phyloP scores from a whole-genome alignment of 2,329 filamentous ascomycete species.

The Fusarium paranaense region DNA sequence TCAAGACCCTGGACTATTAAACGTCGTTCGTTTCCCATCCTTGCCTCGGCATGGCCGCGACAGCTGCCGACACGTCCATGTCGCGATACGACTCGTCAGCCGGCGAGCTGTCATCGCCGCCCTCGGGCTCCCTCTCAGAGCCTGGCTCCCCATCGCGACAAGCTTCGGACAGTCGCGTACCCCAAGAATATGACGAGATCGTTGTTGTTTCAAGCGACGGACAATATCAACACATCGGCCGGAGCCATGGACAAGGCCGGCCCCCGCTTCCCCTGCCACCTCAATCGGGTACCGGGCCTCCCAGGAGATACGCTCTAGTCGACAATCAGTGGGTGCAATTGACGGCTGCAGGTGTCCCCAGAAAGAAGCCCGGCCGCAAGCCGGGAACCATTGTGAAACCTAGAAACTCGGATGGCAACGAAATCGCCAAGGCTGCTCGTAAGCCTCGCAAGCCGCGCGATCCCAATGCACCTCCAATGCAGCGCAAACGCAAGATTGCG shows the following conservation, averaged over 20 bases:
- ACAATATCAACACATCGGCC: slow-evolving; percentile 39
- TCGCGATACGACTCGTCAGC: slow-evolving; percentile 60
- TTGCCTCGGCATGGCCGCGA: slow-evolving; percentile 42
- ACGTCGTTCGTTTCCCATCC: slow-evolving; percentile 12
- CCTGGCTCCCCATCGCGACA: slow-evolving; percentile 58
- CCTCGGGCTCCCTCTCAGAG: slow-evolving; percentile 63
- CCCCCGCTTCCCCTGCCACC: slow-evolving; percentile 39
- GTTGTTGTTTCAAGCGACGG: slow-evolving; percentile 55
- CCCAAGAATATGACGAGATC: slow-evolving; percentile 61
- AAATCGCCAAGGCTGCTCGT: slow-evolving; percentile 58
- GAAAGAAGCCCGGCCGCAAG: slow-evolving; percentile 75
- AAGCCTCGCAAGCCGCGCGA: slow-evolving; percentile 69
- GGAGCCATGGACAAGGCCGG: slow-evolving; percentile 29
- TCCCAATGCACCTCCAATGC: slow-evolving; percentile 66
- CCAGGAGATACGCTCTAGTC: slow-evolving; percentile 50
- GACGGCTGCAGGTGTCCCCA: slow-evolving; percentile 68
- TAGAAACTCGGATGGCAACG: slow-evolving; percentile 54
- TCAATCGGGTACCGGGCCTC: slow-evolving; percentile 39
- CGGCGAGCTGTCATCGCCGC: slow-evolving; percentile 63
- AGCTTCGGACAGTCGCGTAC: slow-evolving; percentile 39
- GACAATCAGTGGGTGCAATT: slow-evolving; percentile 60
- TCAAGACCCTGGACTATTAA: slow-evolving; percentile 13
- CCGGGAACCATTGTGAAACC: slow-evolving; percentile 67
- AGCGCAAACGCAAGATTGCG: slow-evolving; percentile 66
- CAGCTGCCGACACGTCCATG: slow-evolving; percentile 50